phyloP scores from a whole-genome alignment of 805 yeast genomes.

The Phaffomyces antillensis region DNA sequence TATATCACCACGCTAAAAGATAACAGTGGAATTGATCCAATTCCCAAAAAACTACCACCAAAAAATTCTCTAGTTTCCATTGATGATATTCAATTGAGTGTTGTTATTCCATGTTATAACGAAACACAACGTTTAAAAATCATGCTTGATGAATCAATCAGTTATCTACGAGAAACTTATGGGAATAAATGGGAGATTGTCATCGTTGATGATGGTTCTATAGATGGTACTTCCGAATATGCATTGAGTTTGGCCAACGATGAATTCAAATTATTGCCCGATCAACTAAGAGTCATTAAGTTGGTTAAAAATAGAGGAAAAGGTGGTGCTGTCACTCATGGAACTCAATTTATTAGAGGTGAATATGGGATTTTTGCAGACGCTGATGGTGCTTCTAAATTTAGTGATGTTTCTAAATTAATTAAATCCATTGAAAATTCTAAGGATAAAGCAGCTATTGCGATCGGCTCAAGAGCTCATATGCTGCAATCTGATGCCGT shows the following conservation, averaged over 20 bases:
- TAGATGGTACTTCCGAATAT: constrained; percentile 67
- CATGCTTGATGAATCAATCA: constrained; percentile 68
- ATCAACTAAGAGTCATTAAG: constrained; percentile 61
- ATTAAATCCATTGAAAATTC: constrained; percentile 31
- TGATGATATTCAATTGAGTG: constrained; percentile 50
- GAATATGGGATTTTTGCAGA: constrained; percentile 79
- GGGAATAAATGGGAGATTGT: constrained; percentile 60
- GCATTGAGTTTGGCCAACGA: constrained; percentile 53
- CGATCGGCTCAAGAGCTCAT: constrained; percentile 93
- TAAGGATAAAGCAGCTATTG: constrained; percentile 44
- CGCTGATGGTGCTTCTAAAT: constrained; percentile 94
- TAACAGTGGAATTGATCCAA: constrained; percentile 22
- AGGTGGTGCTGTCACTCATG: constrained; percentile 96
- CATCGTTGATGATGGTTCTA: constrained; percentile 88
- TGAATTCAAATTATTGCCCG: constrained; percentile 43
- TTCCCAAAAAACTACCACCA: constrained; percentile 28
- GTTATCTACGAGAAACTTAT: constrained; percentile 36
- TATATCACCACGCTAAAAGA: constrained; percentile 43
- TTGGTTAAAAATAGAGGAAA: constrained; percentile 81
- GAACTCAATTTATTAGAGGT: constrained; percentile 72
- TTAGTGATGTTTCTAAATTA: constrained; percentile 57
- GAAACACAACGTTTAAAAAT: constrained; percentile 65
- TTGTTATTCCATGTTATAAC: constrained; percentile 91
- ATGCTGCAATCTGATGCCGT: constrained; percentile 96
- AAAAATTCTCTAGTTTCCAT: constrained; percentile 8